Percentiles rank a stretch among this genome's conserved stretches.
Conservation (phyloP, 2,329 filamentous ascomycete genomes). For the Aureobasidium sp. region DNA sequence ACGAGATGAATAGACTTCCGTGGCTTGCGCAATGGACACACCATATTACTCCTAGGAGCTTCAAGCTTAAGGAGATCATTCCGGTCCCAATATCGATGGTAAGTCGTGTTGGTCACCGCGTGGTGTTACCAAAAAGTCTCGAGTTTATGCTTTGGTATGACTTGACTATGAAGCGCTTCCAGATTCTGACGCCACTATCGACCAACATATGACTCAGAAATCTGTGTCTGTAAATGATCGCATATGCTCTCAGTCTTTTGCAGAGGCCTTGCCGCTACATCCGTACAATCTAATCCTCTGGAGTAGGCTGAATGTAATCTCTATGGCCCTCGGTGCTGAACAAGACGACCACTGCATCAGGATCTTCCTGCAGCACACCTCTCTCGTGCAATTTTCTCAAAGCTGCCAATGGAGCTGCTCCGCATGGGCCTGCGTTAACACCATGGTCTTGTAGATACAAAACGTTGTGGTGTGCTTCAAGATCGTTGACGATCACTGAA, state of each 20-base stretch:
- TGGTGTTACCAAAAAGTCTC: background rate
- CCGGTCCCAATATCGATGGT: background rate
- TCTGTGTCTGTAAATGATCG: background rate
- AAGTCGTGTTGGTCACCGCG: background rate
- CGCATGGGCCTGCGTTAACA: slow-evolving; percentile 53
- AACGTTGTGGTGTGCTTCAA: slow-evolving; percentile 52
- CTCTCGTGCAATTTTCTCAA: slow-evolving; percentile 41
- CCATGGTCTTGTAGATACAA: slow-evolving; percentile 41
- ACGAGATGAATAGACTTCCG: background rate
- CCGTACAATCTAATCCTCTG: background rate
- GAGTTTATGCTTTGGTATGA: no score
- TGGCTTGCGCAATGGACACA: background rate
- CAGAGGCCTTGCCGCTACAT: background rate
- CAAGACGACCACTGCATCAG: slow-evolving; percentile 47
- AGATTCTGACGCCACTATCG: no score
- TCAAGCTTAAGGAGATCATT: background rate
- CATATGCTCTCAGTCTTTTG: background rate
- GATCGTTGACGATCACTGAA: slow-evolving; percentile 51
- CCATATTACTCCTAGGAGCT: background rate
- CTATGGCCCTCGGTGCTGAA: slow-evolving; percentile 58
- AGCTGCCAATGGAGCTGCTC: slow-evolving; percentile 48
- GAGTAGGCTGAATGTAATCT: slow-evolving; percentile 33
- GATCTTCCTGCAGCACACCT: slow-evolving; percentile 26
- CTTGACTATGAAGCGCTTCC: no score
- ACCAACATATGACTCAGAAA: background rate